These are phyloP conservation scores for Rhodotorula mucilaginosa DNA, from an alignment of 1,284 basidiomycete species.

Conservation along the genomic window DNA sequence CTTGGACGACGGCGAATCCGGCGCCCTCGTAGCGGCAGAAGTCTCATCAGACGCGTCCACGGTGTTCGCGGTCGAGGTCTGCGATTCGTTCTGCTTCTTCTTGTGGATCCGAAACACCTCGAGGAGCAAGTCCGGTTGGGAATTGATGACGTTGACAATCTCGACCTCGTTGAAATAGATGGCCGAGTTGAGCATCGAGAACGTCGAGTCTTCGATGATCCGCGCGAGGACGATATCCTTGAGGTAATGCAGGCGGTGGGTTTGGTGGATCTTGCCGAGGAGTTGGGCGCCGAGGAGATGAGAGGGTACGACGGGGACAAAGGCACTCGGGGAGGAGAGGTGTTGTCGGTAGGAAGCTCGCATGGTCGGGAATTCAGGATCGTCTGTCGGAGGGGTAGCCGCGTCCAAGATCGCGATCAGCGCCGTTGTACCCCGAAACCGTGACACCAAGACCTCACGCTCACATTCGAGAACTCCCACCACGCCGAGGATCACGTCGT, in stretches of 20 bases:
- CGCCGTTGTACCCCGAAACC: conserved; percentile 1
- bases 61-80: not conserved
- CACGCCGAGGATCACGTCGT: conserved; percentile 87
- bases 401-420: not conserved
- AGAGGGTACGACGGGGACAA: conserved; percentile 68
- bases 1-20: conserved; percentile 13
- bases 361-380: conserved; percentile 90
- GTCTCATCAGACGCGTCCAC: conserved; percentile 3
- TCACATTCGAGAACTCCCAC: conserved; percentile 95
- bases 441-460: conserved; percentile 47
- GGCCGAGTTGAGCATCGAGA: conserved; percentile 93
- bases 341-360: conserved; percentile 97
- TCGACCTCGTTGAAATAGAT: conserved; percentile 99
- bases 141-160: conserved; percentile 86
- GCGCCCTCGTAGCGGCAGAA: not conserved
- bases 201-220: conserved; percentile 90
- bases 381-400: conserved; percentile 59
- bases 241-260: conserved; percentile 92
- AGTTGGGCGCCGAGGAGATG: conserved; percentile 66
- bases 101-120: conserved; percentile 77
- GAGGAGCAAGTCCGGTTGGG: conserved; percentile 69
- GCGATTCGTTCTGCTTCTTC: conserved; percentile 50
- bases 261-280: conserved; percentile 88
- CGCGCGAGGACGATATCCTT: conserved; percentile 97
- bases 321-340: conserved; percentile 73